Percentiles rank a stretch among this genome's conserved stretches.
These are phyloP conservation scores for Rhizopogon vinicolor DNA, from an alignment of 768 basidiomycete species.

Conservation along the genomic window DNA sequence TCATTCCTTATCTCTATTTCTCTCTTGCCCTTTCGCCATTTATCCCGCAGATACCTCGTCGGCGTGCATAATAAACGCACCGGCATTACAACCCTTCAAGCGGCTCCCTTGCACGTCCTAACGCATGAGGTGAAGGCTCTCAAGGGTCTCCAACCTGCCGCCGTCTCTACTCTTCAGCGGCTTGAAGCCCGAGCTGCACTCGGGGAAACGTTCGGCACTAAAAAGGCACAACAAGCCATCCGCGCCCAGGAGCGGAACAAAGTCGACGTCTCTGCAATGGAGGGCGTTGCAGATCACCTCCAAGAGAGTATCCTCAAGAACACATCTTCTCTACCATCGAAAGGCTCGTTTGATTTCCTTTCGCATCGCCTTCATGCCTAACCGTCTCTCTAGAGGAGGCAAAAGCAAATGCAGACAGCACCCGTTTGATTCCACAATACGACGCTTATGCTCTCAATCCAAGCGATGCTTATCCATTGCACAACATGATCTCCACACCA, in stretches of 20 bases:
- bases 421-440: constrained; percentile 74
- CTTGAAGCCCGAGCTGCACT: constrained; percentile 69
- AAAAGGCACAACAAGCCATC: constrained; percentile 87
- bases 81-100: constrained; percentile 62
- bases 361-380: neutral
- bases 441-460: constrained; percentile 62
- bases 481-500: constrained; percentile 71
- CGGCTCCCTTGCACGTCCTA: constrained; percentile 64
- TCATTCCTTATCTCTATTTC: constrained; percentile 1
- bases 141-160: constrained; percentile 53
- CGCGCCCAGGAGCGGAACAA: constrained; percentile 83
- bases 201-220: constrained; percentile 91
- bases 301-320: constrained; percentile 79
- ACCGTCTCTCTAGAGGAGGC: constrained; percentile 49
- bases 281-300: constrained; percentile 74
- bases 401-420: constrained; percentile 55
- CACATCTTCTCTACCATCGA: constrained; percentile 62
- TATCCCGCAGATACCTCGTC: constrained; percentile 63
- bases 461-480: constrained; percentile 68
- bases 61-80: constrained; percentile 79
- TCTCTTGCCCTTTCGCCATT: neutral
- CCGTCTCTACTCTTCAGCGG: constrained; percentile 46
- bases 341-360: constrained; percentile 41
- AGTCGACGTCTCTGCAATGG: constrained; percentile 86
- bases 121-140: constrained; percentile 80